Evolutionary conservation across 164 flowering plant genomes (phyloP).

Genomic region (Taxillus chinensis): DNA sequence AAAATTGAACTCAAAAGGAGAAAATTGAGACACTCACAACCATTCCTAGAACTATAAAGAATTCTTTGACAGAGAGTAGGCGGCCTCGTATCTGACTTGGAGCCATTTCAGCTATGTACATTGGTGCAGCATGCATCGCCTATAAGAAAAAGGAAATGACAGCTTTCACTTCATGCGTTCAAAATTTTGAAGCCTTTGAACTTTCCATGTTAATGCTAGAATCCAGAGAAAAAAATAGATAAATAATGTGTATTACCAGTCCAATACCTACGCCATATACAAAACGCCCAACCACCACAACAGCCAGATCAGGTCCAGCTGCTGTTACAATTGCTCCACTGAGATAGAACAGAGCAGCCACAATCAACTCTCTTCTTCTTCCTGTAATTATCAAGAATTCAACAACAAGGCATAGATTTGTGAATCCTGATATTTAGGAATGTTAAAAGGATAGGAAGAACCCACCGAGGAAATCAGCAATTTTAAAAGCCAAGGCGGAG

Average conservation of each 20-base stretch:
- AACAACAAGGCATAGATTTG: neutral
- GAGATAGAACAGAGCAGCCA: conserved; percentile 51
- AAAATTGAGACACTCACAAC: conserved; percentile 62
- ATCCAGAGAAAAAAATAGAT: too few species aligned
- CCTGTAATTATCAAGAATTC: conserved; percentile 29
- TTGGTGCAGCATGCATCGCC: conserved; percentile 99
- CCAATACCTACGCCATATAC: conserved; percentile 94
- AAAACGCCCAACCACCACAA: conserved; percentile 66
- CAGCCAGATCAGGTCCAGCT: conserved; percentile 52
- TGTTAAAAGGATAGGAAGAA: neutral
- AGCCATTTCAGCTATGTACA: conserved; percentile 99
- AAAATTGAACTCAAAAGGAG: neutral
- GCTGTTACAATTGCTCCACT: conserved; percentile 62
- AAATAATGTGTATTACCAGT: conserved; percentile 31
- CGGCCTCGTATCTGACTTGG: conserved; percentile 83
- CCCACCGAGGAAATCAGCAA: conserved; percentile 91
- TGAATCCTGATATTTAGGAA: conserved; percentile 1
- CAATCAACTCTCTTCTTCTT: conserved; percentile 72
- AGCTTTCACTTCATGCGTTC: too few species aligned
- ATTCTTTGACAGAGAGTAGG: conserved; percentile 86
- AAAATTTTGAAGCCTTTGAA: too few species aligned
- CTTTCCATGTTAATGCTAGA: too few species aligned
- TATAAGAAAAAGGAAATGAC: conserved; percentile 13
- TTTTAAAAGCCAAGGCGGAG: conserved; percentile 67
- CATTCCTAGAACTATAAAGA: conserved; percentile 93